These are phyloP conservation scores for Phytopythium cucurbitacearum DNA, from an alignment of 352 stramenopile species.

Conservation along the genomic window DNA sequence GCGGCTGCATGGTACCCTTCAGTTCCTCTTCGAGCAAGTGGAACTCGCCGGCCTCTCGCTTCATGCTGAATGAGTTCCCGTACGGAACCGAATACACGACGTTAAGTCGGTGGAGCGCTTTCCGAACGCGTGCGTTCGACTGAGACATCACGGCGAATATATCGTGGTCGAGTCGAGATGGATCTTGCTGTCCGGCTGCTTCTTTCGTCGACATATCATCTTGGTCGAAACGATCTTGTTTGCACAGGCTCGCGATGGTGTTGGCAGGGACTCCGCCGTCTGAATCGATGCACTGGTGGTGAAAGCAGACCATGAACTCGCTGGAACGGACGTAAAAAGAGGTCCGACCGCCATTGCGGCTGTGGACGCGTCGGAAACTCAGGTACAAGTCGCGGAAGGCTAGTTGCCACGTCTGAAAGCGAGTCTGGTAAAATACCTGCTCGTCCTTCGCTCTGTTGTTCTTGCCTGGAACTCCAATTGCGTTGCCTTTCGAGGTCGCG, in stretches of 20 bases:
- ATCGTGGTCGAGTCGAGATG: neutral
- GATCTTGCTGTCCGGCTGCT: conserved; percentile 2
- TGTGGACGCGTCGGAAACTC: conserved; percentile 29
- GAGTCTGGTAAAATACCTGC: conserved; percentile 51
- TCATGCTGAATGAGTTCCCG: conserved; percentile 28
- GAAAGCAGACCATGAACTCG: conserved; percentile 63
- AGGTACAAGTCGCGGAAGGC: conserved; percentile 70
- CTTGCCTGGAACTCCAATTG: conserved; percentile 15
- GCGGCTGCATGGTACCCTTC: conserved; percentile 5
- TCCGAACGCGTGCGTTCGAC: conserved; percentile 57
- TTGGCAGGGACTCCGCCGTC: neutral
- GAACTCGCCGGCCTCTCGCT: conserved; percentile 41
- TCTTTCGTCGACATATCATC: neutral
- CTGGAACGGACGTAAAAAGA: conserved; percentile 60
- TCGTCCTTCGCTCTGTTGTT: conserved; percentile 40
- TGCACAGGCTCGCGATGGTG: conserved; percentile 34
- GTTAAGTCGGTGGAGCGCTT: conserved; percentile 58
- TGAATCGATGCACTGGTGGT: conserved; percentile 13
- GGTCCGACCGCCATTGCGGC: neutral
- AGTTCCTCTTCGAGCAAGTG: conserved; percentile 45
- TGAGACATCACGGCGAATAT: conserved; percentile 63
- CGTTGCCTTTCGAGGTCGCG: conserved; percentile 17
- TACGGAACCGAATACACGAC: conserved; percentile 58
- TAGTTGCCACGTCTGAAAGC: conserved; percentile 61
- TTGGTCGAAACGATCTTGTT: conserved; percentile 12